Conservation (phyloP, 495 filamentous ascomycete genomes). For the Terfezia claveryi region DNA sequence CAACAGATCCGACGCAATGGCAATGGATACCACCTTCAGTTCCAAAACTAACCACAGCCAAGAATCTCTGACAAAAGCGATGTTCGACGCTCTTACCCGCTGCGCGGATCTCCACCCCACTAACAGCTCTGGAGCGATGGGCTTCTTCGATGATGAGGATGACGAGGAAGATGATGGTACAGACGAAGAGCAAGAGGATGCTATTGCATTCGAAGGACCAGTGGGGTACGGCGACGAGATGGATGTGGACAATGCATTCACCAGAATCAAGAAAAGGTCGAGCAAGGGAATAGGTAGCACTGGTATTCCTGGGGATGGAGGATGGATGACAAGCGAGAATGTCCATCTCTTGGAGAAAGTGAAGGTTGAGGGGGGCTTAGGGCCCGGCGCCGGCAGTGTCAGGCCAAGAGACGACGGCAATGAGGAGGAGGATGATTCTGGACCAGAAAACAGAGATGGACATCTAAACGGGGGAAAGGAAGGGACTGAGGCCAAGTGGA, state of each 20-base stretch:
- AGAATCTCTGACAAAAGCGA: slow-evolving; percentile 26
- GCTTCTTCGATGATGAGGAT: slow-evolving; percentile 32
- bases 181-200: slow-evolving; percentile 27
- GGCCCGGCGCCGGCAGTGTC: slow-evolving; percentile 36
- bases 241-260: background rate
- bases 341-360: slow-evolving; percentile 46
- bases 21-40: slow-evolving; percentile 6
- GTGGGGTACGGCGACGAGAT: slow-evolving; percentile 24
- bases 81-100: slow-evolving; percentile 61
- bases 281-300: slow-evolving; percentile 23
- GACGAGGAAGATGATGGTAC: slow-evolving; percentile 26
- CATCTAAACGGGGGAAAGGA: too few relatives aligned
- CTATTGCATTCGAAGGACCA: slow-evolving; percentile 36
- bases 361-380: slow-evolving; percentile 21
- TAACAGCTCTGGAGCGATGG: background rate
- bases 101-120: slow-evolving; percentile 72
- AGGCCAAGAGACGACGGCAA: slow-evolving; percentile 25
- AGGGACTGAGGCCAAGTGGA: too few relatives aligned
- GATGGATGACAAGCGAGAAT: slow-evolving; percentile 96
- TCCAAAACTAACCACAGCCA: background rate
- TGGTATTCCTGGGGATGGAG: slow-evolving; percentile 62
- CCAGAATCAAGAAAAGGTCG: background rate
- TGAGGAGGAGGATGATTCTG: slow-evolving; percentile 12
- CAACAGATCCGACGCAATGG: slow-evolving; percentile 13
- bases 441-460: too few relatives aligned